Base-by-base conservation (phyloP, 2,329 filamentous ascomycete species). In the Aspergillus sp. region DNA sequence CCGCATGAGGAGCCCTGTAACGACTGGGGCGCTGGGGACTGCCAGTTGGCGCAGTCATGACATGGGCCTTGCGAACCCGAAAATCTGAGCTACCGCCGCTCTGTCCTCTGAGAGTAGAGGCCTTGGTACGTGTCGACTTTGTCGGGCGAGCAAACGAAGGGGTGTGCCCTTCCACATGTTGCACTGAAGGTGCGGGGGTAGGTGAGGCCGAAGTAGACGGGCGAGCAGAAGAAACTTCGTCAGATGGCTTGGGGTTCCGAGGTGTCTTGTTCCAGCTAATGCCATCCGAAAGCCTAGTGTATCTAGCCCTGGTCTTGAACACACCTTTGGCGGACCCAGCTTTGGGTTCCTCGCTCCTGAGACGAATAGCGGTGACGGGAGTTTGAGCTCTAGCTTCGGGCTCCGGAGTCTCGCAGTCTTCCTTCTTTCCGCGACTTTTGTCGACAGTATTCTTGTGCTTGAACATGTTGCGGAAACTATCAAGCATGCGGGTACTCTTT, bases 381-480 rank as follows among this genome's bases (percentile, higher is more conserved):
- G 17, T 29, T 9, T 45, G n/a, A n/a, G 51, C 47, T 42, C 55
- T 47, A 17, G n/a, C 21, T 38, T 17, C 32, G n/a, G 20, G 13
- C 5, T 17, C 42, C 3, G 45, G 23, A 6, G 10, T 34, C 2
- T 52, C 32, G n/a, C 9, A 19, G 5, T 56, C 46, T 10, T 49
- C 40, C 14, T 50, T 58, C 25, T 41, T 52, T 13, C 10, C 14
- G 6, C 45, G 52, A 16, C 20, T 45, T 17, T 58, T 59, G 3
- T 58, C 55, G 9, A 41, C 14, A 14, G 40, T 19, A 7, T 31
- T 31, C 19, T 54, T 56, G 32, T 48, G 32, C 36, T 58, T 61
- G 49, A 63, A 59, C 2, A 64, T 63, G 45, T 51, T 60, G 3
- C 59, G 61, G 44, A 64, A 53, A 20, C 58, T 55, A 20, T 48